A percentile compares a stretch with the other conserved stretches of the same genome.
Conservation (phyloP, 768 basidiomycete genomes). For the Leccinum fibrillosum region DNA sequence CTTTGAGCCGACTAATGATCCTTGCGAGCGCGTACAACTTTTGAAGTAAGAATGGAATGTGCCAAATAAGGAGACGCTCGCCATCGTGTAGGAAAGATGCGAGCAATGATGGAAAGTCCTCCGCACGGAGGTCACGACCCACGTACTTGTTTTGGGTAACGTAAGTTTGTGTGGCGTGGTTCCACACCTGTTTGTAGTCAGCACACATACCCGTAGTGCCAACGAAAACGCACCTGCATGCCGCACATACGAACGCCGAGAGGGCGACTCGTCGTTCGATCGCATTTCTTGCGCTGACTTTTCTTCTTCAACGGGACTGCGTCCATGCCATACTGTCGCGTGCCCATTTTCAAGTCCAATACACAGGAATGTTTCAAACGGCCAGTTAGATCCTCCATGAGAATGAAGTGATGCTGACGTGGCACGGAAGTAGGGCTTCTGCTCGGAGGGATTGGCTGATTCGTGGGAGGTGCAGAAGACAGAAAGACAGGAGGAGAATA, state of each 20-base stretch:
- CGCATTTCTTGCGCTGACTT: constrained; percentile 98
- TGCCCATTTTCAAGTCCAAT: constrained; percentile 99
- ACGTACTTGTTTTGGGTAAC: constrained; percentile 94
- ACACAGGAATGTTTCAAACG: constrained; percentile 89
- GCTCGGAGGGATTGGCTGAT: constrained; percentile 33
- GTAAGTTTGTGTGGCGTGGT: constrained; percentile 78
- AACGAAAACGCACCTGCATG: constrained; percentile 79
- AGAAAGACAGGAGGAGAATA: constrained; percentile 24
- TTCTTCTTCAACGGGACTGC: constrained; percentile 91
- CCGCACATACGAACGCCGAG: constrained; percentile 94
- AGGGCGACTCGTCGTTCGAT: constrained; percentile 87
- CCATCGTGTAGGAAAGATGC: constrained; percentile 85
- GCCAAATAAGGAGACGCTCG: constrained; percentile 77
- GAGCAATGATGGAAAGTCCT: constrained; percentile 81
- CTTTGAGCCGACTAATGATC: constrained; percentile 83
- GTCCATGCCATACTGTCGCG: constrained; percentile 96
- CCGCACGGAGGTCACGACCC: constrained; percentile 83
- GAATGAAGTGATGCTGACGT: constrained; percentile 94
- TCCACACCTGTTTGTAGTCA: constrained; percentile 74
- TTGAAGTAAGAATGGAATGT: constrained; percentile 87
- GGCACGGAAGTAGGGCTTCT: constrained; percentile 51
- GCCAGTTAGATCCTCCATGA: constrained; percentile 99
- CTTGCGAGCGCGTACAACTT: constrained; percentile 93
- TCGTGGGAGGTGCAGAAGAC: constrained; percentile 26
- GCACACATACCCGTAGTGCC: background rate